Percentiles rank a stretch among this genome's conserved stretches.
phyloP scores from a whole-genome alignment of 108 stramenopile species.

The Fistulifera pelliculosa region DNA sequence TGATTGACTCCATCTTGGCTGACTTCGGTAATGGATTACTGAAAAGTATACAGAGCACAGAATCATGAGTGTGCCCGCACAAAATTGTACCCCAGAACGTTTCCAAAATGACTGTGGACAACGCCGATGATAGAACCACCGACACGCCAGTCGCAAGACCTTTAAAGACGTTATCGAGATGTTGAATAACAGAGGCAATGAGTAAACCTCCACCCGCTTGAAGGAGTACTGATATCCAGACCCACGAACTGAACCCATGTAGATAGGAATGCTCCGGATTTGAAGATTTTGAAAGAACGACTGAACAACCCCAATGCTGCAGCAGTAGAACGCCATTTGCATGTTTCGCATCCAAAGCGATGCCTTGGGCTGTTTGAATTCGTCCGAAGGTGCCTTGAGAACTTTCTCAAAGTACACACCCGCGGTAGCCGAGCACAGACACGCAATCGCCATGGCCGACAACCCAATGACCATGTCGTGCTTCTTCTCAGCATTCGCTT shows the following conservation, averaged over 20 bases:
- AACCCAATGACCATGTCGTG: constrained; percentile 32
- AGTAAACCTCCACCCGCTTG: constrained; percentile 91
- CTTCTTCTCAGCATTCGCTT: constrained; percentile 7
- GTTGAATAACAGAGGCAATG: constrained; percentile 90
- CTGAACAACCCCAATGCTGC: no score
- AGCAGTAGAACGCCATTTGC: constrained; percentile 63
- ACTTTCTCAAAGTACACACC: constrained; percentile 92
- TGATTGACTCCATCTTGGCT: no score
- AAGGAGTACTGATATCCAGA: constrained; percentile 70
- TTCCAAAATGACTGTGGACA: constrained; percentile 60
- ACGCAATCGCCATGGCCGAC: constrained; percentile 56
- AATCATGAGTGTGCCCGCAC: constrained; percentile 58
- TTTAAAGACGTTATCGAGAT: constrained; percentile 80
- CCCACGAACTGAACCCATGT: constrained; percentile 81
- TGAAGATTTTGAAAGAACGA: no score
- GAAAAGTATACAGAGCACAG: constrained; percentile 62
- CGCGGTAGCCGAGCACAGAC: constrained; percentile 73
- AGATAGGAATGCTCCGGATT: constrained; percentile 35
- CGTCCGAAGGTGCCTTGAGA: constrained; percentile 34
- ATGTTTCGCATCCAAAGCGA: constrained; percentile 85
- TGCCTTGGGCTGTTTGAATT: constrained; percentile 9
- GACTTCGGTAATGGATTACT: constrained; percentile 48
- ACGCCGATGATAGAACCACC: constrained; percentile 64
- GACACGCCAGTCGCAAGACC: constrained; percentile 92
- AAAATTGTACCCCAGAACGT: constrained; percentile 53